A percentile compares a stretch with the other conserved stretches of the same genome.
These are phyloP conservation scores for Solanum corneliomulleri DNA, from an alignment of 257 asterid species.

Conservation along the genomic window DNA sequence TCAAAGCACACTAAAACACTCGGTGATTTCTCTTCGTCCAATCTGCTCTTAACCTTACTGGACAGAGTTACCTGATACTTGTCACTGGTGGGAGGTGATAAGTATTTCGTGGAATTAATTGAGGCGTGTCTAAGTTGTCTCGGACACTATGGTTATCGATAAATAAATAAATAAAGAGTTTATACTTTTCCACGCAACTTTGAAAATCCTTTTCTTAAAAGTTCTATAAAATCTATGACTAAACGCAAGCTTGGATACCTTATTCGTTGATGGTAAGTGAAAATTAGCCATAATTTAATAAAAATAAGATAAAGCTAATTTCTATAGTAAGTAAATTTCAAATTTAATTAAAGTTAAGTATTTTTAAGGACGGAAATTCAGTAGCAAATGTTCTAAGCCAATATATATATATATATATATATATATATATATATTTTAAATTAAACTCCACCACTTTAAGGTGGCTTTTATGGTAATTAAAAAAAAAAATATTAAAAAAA, in stretches of 20 bases:
- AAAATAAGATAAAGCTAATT: neutral
- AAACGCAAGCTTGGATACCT: neutral
- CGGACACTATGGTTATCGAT: neutral
- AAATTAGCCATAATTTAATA: too few species aligned
- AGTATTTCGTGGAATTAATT: rapidly evolving
- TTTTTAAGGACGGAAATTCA: neutral
- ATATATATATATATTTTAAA: too few species aligned
- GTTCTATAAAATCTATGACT: neutral
- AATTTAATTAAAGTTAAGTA: neutral
- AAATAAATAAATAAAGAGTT: neutral
- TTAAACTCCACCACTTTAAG: neutral
- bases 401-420: too few species aligned
- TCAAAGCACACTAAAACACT: neutral
- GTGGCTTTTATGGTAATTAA: neutral
- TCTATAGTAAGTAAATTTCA: neutral
- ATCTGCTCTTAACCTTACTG: neutral
- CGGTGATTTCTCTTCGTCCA: neutral
- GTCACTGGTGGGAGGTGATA: neutral
- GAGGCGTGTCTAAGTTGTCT: neutral
- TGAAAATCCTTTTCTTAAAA: neutral
- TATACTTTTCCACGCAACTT: neutral
- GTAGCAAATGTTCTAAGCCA: neutral
- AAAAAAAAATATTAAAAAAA: too few species aligned
- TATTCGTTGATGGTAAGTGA: neutral
- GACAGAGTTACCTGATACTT: neutral